Evolutionary conservation across 73 alveolate genomes (phyloP).

Genomic region (Paramecium tetraurelia): DNA sequence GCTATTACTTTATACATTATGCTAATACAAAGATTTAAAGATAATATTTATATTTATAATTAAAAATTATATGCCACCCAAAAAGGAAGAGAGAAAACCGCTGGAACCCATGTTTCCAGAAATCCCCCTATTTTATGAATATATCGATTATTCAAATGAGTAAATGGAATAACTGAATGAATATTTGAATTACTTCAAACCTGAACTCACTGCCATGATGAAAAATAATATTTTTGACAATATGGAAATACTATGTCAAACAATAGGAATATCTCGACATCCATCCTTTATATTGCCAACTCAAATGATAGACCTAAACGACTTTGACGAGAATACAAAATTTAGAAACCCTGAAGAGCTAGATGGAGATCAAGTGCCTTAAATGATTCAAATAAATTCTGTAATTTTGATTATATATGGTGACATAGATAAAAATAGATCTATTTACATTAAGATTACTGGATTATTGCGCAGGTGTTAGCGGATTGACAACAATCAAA

Average conservation of each 20-base stretch:
- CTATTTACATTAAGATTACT: background rate
- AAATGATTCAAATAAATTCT: background rate
- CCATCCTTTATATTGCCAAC: conserved; percentile 7
- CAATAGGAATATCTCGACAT: background rate
- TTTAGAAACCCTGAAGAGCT: conserved; percentile 18
- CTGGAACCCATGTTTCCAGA: conserved; percentile 23
- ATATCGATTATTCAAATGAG: background rate
- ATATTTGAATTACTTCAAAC: conserved; percentile 16
- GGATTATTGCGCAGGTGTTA: background rate
- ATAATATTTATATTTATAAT: background rate
- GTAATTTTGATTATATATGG: background rate
- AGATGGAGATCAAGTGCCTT: conserved; percentile 7
- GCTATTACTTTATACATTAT: too few relatives aligned
- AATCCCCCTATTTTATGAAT: background rate
- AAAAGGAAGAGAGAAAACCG: conserved; percentile 47
- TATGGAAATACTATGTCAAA: conserved; percentile 16
- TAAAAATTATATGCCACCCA: conserved; percentile 31
- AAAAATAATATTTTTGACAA: conserved; percentile 5
- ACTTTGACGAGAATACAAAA: conserved; percentile 43
- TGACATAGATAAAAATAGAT: background rate
- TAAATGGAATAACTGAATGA: background rate
- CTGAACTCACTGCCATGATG: background rate
- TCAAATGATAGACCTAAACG: background rate
- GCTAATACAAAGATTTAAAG: background rate
- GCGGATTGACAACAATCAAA: conserved; percentile 11